Percentiles rank a stretch among this genome's conserved stretches.
phyloP scores from a whole-genome alignment of 2,329 filamentous ascomycete species.

The Knoxdaviesia proteae region DNA sequence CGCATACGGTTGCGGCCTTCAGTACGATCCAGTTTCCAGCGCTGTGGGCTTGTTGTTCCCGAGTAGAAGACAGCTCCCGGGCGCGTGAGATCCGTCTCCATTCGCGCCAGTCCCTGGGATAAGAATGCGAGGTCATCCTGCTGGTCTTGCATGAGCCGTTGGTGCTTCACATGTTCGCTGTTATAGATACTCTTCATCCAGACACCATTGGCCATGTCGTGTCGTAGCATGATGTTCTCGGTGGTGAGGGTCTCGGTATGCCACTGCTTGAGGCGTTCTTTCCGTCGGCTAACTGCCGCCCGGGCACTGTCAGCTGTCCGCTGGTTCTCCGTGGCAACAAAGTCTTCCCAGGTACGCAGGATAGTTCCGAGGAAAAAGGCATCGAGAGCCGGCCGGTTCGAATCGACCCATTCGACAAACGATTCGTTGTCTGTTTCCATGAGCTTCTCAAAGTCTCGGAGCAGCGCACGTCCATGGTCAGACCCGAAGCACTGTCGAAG shows the following conservation, averaged over 20 bases:
- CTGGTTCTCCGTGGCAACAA: conserved; percentile 63
- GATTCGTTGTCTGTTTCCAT: conserved; percentile 76
- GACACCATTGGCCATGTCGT: conserved; percentile 68
- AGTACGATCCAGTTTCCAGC: conserved; percentile 88
- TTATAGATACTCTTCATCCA: conserved; percentile 95
- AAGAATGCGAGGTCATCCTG: conserved; percentile 75
- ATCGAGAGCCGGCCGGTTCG: conserved; percentile 60
- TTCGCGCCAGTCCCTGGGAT: conserved; percentile 51
- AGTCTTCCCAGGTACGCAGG: conserved; percentile 72
- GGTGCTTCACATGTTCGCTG: conserved; percentile 79
- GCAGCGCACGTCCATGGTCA: not conserved
- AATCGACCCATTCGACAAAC: conserved; percentile 75
- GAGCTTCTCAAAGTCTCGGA: conserved; percentile 57
- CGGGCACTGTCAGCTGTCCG: conserved; percentile 58
- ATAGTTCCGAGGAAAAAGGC: conserved; percentile 63
- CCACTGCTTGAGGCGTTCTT: conserved; percentile 69
- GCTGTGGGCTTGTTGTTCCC: too few species aligned
- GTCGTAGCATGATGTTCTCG: conserved; percentile 56
- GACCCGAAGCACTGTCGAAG: conserved; percentile 43
- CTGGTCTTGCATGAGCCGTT: conserved; percentile 74
- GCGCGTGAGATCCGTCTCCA: conserved; percentile 57
- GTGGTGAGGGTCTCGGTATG: conserved; percentile 43
- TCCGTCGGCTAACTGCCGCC: conserved; percentile 49
- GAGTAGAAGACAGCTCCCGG: conserved; percentile 44
- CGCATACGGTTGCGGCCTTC: conserved; percentile 94